These are phyloP conservation scores for Naumovozyma baii DNA, from an alignment of 805 yeast species.

Conservation along the genomic window DNA sequence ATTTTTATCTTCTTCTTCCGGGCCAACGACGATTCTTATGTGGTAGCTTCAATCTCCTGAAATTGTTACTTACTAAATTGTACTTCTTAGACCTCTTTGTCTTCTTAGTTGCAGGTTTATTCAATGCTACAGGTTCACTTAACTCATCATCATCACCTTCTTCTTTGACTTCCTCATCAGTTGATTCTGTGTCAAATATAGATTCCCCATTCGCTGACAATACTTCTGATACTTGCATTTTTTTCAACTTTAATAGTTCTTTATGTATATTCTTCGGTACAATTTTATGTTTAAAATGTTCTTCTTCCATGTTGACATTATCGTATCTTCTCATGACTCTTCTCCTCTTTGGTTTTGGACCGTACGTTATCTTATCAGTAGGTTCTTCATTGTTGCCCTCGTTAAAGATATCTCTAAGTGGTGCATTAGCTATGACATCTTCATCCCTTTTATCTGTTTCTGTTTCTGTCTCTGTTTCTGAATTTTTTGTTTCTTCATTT, in stretches of 20 bases:
- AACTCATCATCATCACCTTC: conserved; percentile 9
- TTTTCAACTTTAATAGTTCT: conserved; percentile 19
- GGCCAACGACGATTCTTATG: conserved; percentile 29
- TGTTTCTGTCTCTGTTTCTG: too few species aligned
- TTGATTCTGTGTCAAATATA: not conserved
- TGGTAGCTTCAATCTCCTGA: conserved; percentile 43
- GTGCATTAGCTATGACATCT: conserved; percentile 6
- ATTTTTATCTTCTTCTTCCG: not conserved
- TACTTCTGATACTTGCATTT: conserved; percentile 14
- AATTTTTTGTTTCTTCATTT: too few species aligned
- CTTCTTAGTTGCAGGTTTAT: conserved; percentile 7
- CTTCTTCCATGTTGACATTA: conserved; percentile 6
- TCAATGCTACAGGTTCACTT: conserved; percentile 1
- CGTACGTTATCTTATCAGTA: not conserved
- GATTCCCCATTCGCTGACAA: conserved; percentile 4
- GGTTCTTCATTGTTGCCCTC: conserved; percentile 6
- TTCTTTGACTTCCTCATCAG: conserved; percentile 6
- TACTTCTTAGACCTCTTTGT: conserved; percentile 21
- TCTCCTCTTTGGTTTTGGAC: not conserved
- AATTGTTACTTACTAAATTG: conserved; percentile 38
- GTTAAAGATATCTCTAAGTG: conserved; percentile 6
- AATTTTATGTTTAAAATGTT: not conserved
- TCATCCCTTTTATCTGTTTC: conserved; percentile 13
- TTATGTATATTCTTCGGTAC: conserved; percentile 16
- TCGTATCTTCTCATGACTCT: conserved; percentile 10